Evolutionary conservation across 192 early-diverging fungal species (phyloP).

Genomic region (Podila epigama): DNA sequence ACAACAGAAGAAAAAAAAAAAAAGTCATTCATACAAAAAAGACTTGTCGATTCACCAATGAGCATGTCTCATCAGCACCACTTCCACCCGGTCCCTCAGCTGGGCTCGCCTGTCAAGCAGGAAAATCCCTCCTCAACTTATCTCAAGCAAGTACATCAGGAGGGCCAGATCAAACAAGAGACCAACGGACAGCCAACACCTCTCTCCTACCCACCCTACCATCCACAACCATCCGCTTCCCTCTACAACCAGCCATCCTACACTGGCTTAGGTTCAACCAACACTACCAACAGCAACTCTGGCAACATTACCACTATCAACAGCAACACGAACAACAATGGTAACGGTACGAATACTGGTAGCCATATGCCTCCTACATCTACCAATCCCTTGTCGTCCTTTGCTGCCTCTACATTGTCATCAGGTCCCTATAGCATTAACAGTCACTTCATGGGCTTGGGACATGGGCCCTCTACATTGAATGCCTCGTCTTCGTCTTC

Average conservation of each 20-base stretch:
- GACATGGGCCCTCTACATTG: slow-evolving; percentile 17
- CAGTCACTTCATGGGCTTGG: slow-evolving; percentile 26
- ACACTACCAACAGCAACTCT: background rate
- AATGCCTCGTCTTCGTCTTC: slow-evolving; percentile 4
- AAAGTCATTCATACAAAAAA: background rate
- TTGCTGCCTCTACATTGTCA: background rate
- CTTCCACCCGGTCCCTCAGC: background rate
- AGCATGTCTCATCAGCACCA: slow-evolving; percentile 2
- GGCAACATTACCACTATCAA: background rate
- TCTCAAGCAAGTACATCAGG: no score
- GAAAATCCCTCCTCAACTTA: background rate
- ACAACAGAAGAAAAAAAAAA: no score
- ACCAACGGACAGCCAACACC: background rate
- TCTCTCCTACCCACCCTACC: background rate
- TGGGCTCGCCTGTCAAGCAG: background rate
- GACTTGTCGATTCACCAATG: background rate
- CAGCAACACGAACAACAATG: no score
- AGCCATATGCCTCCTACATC: no score
- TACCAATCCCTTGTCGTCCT: background rate
- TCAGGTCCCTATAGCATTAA: slow-evolving; percentile 23
- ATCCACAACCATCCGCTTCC: background rate
- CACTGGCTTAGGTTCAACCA: background rate
- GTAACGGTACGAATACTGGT: no score
- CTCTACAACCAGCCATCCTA: background rate
- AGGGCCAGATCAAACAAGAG: background rate